Base-by-base conservation (phyloP, 441 rosid species). In the Brassica hybrid region DNA sequence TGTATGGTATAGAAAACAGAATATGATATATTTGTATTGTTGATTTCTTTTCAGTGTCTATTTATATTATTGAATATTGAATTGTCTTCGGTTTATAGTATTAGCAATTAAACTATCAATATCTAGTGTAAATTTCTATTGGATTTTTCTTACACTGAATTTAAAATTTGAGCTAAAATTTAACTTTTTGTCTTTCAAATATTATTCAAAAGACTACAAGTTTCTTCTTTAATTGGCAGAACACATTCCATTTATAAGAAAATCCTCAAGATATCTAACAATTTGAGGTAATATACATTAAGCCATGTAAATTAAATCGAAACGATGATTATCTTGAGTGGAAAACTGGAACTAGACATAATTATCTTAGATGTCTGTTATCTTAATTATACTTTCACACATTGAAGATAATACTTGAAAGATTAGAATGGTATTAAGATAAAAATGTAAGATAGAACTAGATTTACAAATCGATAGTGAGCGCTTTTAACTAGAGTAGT, bases 391-490 rank as follows among this genome's bases (percentile, higher is more conserved):
- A 4, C 23, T 34, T 64, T 69, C 11, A 62, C 54, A n/a, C 7
- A 48, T 48, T n/a, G 54, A 48, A 48, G 5, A 48, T 48, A 48
- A 48, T 48, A 48, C 17, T 48, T 48, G 5, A 21, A 21, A 63
- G 8, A 16, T n/a, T 62, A 23, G 56, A 69, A 52, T 50, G 69
- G 18, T 73, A 60, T 48, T 34, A 69, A 68, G 17, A 48, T 48
- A 48, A 45, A 59, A 6, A 27, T n/a, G 5, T 48, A n/a, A 48
- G 14, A n/a, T 48, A 48, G 54, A 48, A 48, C 17, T n/a, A 48
- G 52, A 43, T 43, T 43, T 43, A 43, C 52, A 43, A 12, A 43
- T 43, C 52, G 4, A 27, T 5, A 43, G 14, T 43, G 14, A 12
- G 14, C 14, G 4, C 13, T 43, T 43, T 43, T 12, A 12, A 12